Evolutionary conservation across 345 rosid genomes (phyloP).

Genomic region (Pistacia atlantica): DNA sequence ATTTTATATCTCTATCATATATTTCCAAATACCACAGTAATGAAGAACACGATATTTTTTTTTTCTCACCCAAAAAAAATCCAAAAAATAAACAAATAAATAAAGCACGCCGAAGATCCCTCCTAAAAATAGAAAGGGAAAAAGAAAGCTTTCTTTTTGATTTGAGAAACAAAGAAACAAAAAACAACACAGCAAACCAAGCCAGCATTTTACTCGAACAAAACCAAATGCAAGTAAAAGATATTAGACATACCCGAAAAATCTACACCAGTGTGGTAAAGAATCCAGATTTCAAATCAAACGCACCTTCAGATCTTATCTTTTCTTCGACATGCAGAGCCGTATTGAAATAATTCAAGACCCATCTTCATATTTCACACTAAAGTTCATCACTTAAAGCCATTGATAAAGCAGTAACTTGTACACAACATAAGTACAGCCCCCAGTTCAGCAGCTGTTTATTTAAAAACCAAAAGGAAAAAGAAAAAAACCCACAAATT

Average conservation of each 20-base stretch:
- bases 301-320: slow-evolving; percentile 46
- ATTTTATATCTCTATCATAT: not conserved
- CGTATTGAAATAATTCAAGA: not conserved
- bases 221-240: slow-evolving; percentile 18
- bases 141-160: not conserved
- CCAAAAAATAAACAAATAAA: not conserved
- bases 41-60: slow-evolving; percentile 27
- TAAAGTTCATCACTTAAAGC: not conserved
- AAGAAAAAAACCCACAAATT: slow-evolving; percentile 7
- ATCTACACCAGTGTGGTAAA: not conserved
- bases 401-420: slow-evolving; percentile 14
- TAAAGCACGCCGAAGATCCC: slow-evolving; percentile 12
- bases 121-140: not conserved
- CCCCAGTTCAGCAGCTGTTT: not conserved
- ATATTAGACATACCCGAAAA: slow-evolving; percentile 36
- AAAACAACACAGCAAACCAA: slow-evolving; percentile 2
- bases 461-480: not conserved
- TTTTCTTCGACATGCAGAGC: slow-evolving; percentile 22
- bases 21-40: slow-evolving; percentile 21
- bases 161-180: slow-evolving; percentile 17
- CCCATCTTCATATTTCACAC: slow-evolving; percentile 8
- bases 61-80: slow-evolving; percentile 7
- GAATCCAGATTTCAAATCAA: slow-evolving; percentile 29
- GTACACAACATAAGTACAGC: not conserved
- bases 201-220: slow-evolving; percentile 6